These are phyloP conservation scores for Agaricus blazei DNA, from an alignment of 768 basidiomycete species.

Conservation along the genomic window DNA sequence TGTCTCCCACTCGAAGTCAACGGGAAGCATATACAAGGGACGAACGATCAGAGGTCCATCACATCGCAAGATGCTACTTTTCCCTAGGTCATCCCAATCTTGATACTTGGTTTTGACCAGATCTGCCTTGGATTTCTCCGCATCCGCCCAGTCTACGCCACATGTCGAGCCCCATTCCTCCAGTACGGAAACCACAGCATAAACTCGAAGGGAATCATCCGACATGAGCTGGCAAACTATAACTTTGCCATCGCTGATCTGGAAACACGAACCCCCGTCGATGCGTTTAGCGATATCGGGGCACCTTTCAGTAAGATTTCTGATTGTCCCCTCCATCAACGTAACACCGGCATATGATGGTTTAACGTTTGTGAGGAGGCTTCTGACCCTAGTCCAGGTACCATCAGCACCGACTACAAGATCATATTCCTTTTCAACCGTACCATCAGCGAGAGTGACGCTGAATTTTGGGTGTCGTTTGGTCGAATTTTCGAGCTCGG, in stretches of 20 bases:
- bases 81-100: slow-evolving; percentile 3
- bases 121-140: background rate
- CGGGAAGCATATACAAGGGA: slow-evolving; percentile 11
- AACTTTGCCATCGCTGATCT: slow-evolving; percentile 17
- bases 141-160: slow-evolving; percentile 10
- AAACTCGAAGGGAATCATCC: slow-evolving; percentile 10
- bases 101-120: background rate
- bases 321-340: slow-evolving; percentile 14
- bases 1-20: slow-evolving; percentile 6
- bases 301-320: slow-evolving; percentile 12
- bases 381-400: slow-evolving; percentile 32
- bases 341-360: slow-evolving; percentile 29
- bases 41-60: slow-evolving; percentile 7
- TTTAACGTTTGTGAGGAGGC: slow-evolving; percentile 20
- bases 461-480: slow-evolving; percentile 9
- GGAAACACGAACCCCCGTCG: slow-evolving; percentile 23
- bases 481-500: background rate
- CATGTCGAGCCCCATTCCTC: slow-evolving; percentile 11
- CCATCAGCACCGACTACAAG: slow-evolving; percentile 28
- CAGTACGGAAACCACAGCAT: slow-evolving; percentile 3
- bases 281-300: slow-evolving; percentile 20
- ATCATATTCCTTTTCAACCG: slow-evolving; percentile 12
- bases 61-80: background rate
- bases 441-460: slow-evolving; percentile 11
- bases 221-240: slow-evolving; percentile 28